Conservation (phyloP, 2,329 filamentous ascomycete genomes). For the Pestalotiopsis sp. region DNA sequence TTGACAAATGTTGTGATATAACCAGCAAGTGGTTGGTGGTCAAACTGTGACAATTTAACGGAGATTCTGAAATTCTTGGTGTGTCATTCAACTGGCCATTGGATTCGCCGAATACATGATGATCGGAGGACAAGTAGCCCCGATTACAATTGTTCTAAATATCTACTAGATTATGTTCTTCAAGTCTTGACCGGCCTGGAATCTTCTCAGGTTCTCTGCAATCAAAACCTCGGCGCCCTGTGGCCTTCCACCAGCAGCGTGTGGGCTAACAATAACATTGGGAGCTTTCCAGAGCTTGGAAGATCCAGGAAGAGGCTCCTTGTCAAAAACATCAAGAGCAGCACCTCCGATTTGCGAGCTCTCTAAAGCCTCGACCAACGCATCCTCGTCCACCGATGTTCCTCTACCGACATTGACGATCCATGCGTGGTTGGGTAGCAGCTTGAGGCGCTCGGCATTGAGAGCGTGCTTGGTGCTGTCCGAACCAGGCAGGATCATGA, state of each 20-base stretch:
- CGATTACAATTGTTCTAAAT: background rate
- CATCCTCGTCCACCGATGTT: conserved; percentile 51
- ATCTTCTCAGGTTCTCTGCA: conserved; percentile 61
- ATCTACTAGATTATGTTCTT: conserved; percentile 51
- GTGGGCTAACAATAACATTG: conserved; percentile 57
- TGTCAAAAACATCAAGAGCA: conserved; percentile 50
- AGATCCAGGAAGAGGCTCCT: conserved; percentile 35
- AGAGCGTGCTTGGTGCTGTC: conserved; percentile 58
- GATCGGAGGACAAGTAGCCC: too few relatives aligned
- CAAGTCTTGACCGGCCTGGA: conserved; percentile 60
- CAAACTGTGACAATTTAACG: too few relatives aligned
- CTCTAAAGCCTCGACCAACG: conserved; percentile 47
- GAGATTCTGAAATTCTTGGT: too few relatives aligned
- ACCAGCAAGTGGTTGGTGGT: too few relatives aligned
- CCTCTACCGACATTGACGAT: conserved; percentile 56
- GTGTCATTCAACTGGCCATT: too few relatives aligned
- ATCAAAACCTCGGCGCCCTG: conserved; percentile 63
- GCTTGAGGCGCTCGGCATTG: conserved; percentile 52
- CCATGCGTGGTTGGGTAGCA: conserved; percentile 61
- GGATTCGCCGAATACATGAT: too few relatives aligned
- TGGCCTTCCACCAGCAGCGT: conserved; percentile 62
- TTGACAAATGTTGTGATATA: too few relatives aligned
- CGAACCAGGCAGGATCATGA: conserved; percentile 67
- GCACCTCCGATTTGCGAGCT: conserved; percentile 47
- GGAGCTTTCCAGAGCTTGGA: conserved; percentile 53